phyloP scores from a whole-genome alignment of 1,284 basidiomycete species.

The Irpex sp. region DNA sequence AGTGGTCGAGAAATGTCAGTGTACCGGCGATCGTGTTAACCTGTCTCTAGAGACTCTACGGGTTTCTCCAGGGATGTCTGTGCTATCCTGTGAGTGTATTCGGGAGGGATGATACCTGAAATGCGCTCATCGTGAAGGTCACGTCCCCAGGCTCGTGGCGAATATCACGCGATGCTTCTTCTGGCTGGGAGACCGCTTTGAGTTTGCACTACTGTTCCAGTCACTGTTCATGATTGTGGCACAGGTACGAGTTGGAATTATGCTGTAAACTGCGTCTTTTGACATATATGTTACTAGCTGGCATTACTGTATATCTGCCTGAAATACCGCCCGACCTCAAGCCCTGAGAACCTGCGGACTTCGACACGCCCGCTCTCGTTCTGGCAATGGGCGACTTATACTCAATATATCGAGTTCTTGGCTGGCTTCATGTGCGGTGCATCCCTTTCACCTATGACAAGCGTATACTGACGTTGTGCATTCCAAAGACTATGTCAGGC shows the following conservation, averaged over 20 bases:
- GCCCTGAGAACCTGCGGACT: slow-evolving; percentile 53
- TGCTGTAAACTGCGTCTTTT: slow-evolving; percentile 2
- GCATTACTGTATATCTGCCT: slow-evolving; percentile 79
- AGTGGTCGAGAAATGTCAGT: slow-evolving; percentile 15
- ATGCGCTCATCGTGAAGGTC: not conserved
- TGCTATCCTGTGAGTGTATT: slow-evolving; percentile 59
- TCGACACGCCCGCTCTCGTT: slow-evolving; percentile 73
- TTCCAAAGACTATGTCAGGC: slow-evolving; percentile 57
- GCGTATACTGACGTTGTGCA: slow-evolving; percentile 13
- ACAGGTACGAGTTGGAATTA: slow-evolving; percentile 48
- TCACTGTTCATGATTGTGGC: slow-evolving; percentile 80
- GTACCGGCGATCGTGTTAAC: slow-evolving; percentile 16
- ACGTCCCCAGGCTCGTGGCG: slow-evolving; percentile 56
- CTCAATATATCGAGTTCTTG: slow-evolving; percentile 80
- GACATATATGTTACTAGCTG: slow-evolving; percentile 40
- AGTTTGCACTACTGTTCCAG: slow-evolving; percentile 72
- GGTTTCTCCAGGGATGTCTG: slow-evolving; percentile 85
- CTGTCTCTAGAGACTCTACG: slow-evolving; percentile 61
- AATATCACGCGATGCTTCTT: slow-evolving; percentile 87
- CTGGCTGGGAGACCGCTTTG: slow-evolving; percentile 82
- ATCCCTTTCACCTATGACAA: slow-evolving; percentile 7
- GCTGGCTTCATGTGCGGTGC: slow-evolving; percentile 67
- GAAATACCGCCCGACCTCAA: slow-evolving; percentile 54
- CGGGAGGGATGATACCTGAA: not conserved
- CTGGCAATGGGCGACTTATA: slow-evolving; percentile 83